Conservation (phyloP, 148 eudicot genomes). For the Silene latifolia region DNA sequence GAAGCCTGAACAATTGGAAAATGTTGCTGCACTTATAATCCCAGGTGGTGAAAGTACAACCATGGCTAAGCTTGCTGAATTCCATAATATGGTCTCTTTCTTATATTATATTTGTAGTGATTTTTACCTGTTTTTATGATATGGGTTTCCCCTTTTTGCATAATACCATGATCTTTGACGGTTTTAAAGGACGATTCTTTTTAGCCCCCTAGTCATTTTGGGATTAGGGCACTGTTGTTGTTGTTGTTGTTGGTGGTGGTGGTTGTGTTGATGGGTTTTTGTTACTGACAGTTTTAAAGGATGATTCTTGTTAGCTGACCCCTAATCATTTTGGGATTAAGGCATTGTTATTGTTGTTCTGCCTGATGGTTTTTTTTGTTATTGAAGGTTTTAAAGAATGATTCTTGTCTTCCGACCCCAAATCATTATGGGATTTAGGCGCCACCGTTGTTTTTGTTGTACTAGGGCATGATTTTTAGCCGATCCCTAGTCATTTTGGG, state of each 20-base stretch:
- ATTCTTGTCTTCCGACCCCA: background rate
- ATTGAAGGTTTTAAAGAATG: background rate
- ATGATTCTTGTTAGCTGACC: background rate
- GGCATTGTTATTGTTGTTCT: too few relatives aligned
- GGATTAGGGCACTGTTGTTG: too few relatives aligned
- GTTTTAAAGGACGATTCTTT: background rate
- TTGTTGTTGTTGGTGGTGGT: too few relatives aligned
- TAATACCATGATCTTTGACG: background rate
- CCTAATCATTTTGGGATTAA: too few relatives aligned
- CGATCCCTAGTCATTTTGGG: background rate
- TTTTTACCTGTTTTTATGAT: background rate
- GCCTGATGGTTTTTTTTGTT: too few relatives aligned
- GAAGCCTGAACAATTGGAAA: conserved; percentile 75
- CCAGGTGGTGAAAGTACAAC: conserved; percentile 99
- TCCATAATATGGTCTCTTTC: conserved; percentile 57
- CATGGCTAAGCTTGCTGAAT: conserved; percentile 95
- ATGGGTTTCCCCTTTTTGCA: background rate
- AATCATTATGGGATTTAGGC: background rate
- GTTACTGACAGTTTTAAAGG: background rate
- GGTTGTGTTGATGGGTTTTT: background rate
- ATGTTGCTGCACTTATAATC: conserved; percentile 68
- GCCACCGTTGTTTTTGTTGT: background rate
- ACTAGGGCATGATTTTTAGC: background rate
- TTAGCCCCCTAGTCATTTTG: background rate
- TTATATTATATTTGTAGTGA: background rate